Evolutionary conservation across 1,284 basidiomycete genomes (phyloP).

Genomic region (Rhodotorula sp.): DNA sequence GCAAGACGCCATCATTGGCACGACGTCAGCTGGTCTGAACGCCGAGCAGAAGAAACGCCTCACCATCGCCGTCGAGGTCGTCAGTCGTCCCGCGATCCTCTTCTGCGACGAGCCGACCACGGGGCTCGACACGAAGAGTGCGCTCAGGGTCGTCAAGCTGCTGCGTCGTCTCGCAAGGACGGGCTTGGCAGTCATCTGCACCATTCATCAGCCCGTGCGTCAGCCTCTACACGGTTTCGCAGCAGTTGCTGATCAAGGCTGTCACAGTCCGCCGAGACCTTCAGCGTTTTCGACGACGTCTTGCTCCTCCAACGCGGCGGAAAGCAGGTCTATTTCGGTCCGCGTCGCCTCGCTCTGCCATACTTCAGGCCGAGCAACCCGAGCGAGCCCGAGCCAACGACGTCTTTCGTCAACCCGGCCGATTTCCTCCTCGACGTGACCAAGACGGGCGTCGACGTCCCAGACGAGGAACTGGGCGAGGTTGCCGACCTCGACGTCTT

Average conservation of each 20-base stretch:
- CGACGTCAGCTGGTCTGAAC: conserved; percentile 56
- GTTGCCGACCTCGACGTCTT: conserved; percentile 23
- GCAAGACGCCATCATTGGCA: conserved; percentile 57
- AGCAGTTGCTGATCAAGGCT: neutral
- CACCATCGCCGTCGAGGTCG: conserved; percentile 64
- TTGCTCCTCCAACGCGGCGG: conserved; percentile 52
- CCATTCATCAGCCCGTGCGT: conserved; percentile 51
- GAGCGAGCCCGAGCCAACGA: neutral
- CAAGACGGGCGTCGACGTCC: conserved; percentile 62
- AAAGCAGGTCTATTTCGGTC: conserved; percentile 61
- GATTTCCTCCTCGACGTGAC: conserved; percentile 57
- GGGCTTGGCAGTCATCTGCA: conserved; percentile 49
- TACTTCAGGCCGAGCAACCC: conserved; percentile 64
- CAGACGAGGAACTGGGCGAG: conserved; percentile 44
- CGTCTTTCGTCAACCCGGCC: conserved; percentile 39
- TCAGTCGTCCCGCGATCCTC: conserved; percentile 53
- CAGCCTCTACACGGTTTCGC: too few relatives aligned
- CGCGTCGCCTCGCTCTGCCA: conserved; percentile 65
- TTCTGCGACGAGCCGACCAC: conserved; percentile 49
- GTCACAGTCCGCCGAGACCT: conserved; percentile 54
- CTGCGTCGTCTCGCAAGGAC: conserved; percentile 48
- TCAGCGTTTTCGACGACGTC: conserved; percentile 60
- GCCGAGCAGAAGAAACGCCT: conserved; percentile 61
- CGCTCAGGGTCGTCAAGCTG: conserved; percentile 42
- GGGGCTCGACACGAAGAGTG: conserved; percentile 40